Percentiles rank a stretch among this genome's conserved stretches.
Evolutionary conservation across 441 rosid species (phyloP).

Genomic region (Melastoma candidum): DNA sequence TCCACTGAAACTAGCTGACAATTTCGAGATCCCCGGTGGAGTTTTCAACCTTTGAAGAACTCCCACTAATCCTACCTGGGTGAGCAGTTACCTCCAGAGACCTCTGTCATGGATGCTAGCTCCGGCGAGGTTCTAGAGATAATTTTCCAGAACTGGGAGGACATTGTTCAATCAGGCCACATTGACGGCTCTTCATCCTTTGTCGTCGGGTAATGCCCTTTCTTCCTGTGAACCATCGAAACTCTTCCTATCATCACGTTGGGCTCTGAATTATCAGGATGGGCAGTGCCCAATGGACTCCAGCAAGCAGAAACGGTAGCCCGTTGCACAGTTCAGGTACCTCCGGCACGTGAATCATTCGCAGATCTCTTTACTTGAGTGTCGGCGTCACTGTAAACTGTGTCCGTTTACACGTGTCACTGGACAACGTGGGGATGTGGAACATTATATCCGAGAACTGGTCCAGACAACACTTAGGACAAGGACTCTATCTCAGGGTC

Average conservation of each 20-base stretch:
- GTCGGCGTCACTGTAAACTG: too few species aligned
- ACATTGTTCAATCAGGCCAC: conserved; percentile 59
- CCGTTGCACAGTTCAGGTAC: conserved; percentile 65
- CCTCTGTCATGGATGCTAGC: conserved; percentile 63
- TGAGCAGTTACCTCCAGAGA: conserved; percentile 35
- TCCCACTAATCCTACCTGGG: conserved; percentile 41
- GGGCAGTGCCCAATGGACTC: conserved; percentile 69
- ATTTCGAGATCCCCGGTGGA: conserved; percentile 49
- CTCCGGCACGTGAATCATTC: neutral
- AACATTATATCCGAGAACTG: conserved; percentile 68
- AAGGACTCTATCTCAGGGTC: conserved; percentile 62
- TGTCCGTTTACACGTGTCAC: conserved; percentile 32
- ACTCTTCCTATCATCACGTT: neutral
- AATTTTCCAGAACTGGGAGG: conserved; percentile 52
- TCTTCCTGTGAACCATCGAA: neutral
- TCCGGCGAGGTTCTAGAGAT: conserved; percentile 49
- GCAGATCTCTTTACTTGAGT: too few species aligned
- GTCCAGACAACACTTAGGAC: conserved; percentile 67
- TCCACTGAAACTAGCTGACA: conserved; percentile 69
- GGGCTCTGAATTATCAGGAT: conserved; percentile 31
- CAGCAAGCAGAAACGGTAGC: conserved; percentile 53
- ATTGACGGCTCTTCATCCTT: conserved; percentile 56
- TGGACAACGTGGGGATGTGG: conserved; percentile 89
- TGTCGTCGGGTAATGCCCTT: conserved; percentile 45
- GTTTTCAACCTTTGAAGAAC: conserved; percentile 58